Evolutionary conservation across 306 rosid genomes (phyloP), one percentile per base, ranked within the genome.

Genomic region (Corylus avellana): DNA sequence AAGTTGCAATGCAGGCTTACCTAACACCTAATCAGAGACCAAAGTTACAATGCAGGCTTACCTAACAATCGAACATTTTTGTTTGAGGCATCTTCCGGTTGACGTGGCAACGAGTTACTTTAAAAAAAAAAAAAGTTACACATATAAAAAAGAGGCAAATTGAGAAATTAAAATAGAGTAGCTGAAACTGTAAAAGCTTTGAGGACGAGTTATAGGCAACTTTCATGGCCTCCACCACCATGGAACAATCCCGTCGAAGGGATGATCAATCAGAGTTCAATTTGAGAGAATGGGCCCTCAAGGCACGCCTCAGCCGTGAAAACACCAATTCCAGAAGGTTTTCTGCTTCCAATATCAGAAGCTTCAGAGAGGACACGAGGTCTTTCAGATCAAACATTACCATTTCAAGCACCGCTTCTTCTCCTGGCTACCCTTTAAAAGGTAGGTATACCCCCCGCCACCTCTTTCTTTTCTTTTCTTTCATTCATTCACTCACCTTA

Each of bases 371-470:
- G 82, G 99, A 95, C 70, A 64, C 97, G 10, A 79, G 86, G 63
- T 91, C 98, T 79, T 91, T 93, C 53, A 85, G 94, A 84, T 91
- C 99, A 91, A 93, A 89, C 84, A 71, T 88, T 11, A 88, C 92
- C 59, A 83, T 92, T 82, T 90, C 98, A 12, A 95, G 99, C 80
- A 92, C 97, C 75, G 91, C 96, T 83, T 91, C 99, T 83, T 95
- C 99, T 7, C 97, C 99, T 70, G 99, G 97, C 51, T 86, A 85
- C 88, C 81, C 85, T 20, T 87, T 84, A 4, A 91, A 86, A 90
- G 99, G 99, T 92, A 77, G 22, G 1, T 14, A 39, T 39, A 35
- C 39, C 2, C 2, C 0, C 25, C 25, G 25, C 25, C 25, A 22
- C 25, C 29, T 56, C 8, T 14, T 51, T 11, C 9, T 72, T 64